These are phyloP conservation scores for Exidia glandulosa DNA, from an alignment of 768 basidiomycete genomes.

Conservation along the genomic window DNA sequence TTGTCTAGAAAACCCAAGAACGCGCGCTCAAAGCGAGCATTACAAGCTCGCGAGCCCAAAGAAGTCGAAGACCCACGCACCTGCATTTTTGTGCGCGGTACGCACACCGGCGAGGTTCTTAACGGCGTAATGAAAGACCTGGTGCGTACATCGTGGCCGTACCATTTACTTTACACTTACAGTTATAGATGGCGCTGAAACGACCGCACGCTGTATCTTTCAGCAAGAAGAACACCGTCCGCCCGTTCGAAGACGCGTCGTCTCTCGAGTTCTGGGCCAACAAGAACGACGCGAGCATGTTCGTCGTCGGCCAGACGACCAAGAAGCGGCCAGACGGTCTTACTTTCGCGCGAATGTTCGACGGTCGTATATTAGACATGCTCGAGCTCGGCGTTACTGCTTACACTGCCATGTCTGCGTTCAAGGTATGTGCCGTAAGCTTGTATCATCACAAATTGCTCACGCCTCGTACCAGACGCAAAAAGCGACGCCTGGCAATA, in stretches of 20 bases:
- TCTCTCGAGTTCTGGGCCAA: conserved; percentile 86
- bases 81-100: conserved; percentile 83
- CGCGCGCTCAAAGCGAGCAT: conserved; percentile 83
- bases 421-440: conserved; percentile 80
- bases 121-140: conserved; percentile 80
- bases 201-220: conserved; percentile 85
- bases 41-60: conserved; percentile 81
- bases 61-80: conserved; percentile 82
- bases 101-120: conserved; percentile 72
- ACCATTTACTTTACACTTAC: background rate
- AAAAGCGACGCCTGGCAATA: conserved; percentile 82
- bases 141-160: conserved; percentile 33
- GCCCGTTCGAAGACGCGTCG: conserved; percentile 76
- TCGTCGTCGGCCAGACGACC: conserved; percentile 80
- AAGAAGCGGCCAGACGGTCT: conserved; percentile 91
- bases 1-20: conserved; percentile 86
- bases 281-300: conserved; percentile 92
- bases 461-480: conserved; percentile 41
- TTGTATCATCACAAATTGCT: background rate
- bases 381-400: conserved; percentile 83
- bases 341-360: conserved; percentile 77
- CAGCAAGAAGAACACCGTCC: conserved; percentile 83
- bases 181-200: conserved; percentile 81
- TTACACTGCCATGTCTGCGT: conserved; percentile 65
- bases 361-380: conserved; percentile 84